phyloP scores from a whole-genome alignment of 306 rosid species.

The Rubus idaeus region DNA sequence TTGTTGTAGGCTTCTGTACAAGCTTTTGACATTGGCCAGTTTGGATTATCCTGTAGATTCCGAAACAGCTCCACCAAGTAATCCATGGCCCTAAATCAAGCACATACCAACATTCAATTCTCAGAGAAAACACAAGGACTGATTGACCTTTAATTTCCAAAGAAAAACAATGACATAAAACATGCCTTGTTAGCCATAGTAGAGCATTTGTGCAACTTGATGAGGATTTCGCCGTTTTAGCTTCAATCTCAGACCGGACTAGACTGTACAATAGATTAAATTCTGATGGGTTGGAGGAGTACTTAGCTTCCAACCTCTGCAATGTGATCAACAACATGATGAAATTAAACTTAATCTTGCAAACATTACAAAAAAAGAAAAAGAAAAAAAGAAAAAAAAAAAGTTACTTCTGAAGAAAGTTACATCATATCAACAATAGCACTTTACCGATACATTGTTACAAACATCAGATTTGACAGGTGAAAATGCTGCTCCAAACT shows the following conservation, averaged over 20 bases:
- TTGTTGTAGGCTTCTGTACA: constrained; percentile 59
- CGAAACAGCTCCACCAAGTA: constrained; percentile 68
- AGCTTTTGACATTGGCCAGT: constrained; percentile 71
- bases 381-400: too few species aligned
- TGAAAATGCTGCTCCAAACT: constrained; percentile 67
- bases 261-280: constrained; percentile 56
- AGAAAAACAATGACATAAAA: background rate
- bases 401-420: background rate
- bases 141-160: background rate
- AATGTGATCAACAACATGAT: background rate
- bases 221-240: constrained; percentile 55
- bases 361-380: background rate
- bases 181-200: constrained; percentile 76
- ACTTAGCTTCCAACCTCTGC: constrained; percentile 69
- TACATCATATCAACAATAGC: background rate
- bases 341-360: background rate
- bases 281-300: constrained; percentile 45
- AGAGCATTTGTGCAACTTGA: constrained; percentile 80
- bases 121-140: background rate
- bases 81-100: constrained; percentile 59
- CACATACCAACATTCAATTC: background rate
- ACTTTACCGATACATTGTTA: constrained; percentile 55
- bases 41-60: constrained; percentile 51
- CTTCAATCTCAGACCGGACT: constrained; percentile 60
- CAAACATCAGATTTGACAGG: constrained; percentile 63